Percentiles rank a stretch among this genome's conserved stretches.
Conservation (phyloP, 2,329 filamentous ascomycete genomes). For the Chaetoscypha palmicola region DNA sequence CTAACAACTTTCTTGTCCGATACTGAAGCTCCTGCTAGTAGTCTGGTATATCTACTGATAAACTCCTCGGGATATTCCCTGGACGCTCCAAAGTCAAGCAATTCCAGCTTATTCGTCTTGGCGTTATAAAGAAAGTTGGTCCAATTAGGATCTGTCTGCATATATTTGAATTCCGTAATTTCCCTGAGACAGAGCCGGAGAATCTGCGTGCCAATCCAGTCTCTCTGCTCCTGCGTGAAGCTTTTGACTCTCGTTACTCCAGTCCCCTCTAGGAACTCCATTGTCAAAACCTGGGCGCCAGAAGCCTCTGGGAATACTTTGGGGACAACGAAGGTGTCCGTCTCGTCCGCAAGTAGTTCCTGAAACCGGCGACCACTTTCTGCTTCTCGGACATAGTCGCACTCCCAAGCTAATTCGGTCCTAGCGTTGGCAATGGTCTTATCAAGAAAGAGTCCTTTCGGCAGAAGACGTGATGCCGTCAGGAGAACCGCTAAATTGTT, state of each 20-base stretch:
- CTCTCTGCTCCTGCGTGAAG: conserved; percentile 75
- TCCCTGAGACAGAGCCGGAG: conserved; percentile 86
- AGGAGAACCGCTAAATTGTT: conserved; percentile 89
- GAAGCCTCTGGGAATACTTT: conserved; percentile 71
- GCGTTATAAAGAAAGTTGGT: conserved; percentile 95
- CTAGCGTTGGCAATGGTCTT: conserved; percentile 96
- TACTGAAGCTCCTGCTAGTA: conserved; percentile 73
- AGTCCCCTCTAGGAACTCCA: conserved; percentile 81
- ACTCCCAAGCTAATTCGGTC: conserved; percentile 91
- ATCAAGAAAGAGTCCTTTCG: conserved; percentile 87
- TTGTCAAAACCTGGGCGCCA: conserved; percentile 81
- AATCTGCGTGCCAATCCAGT: conserved; percentile 95
- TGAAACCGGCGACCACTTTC: conserved; percentile 71
- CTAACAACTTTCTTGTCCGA: conserved; percentile 58
- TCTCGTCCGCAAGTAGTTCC: conserved; percentile 67
- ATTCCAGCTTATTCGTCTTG: conserved; percentile 63
- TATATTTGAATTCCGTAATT: conserved; percentile 90
- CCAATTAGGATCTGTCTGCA: conserved; percentile 99
- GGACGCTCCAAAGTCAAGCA: conserved; percentile 92
- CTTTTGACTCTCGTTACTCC: conserved; percentile 74
- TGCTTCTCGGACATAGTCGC: conserved; percentile 87
- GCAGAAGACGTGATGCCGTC: conserved; percentile 81
- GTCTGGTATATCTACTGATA: conserved; percentile 68
- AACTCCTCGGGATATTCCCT: conserved; percentile 78
- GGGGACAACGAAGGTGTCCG: conserved; percentile 71